Evolutionary conservation across 495 filamentous ascomycete species (phyloP).

Genomic region (Articulospora tetracladia): DNA sequence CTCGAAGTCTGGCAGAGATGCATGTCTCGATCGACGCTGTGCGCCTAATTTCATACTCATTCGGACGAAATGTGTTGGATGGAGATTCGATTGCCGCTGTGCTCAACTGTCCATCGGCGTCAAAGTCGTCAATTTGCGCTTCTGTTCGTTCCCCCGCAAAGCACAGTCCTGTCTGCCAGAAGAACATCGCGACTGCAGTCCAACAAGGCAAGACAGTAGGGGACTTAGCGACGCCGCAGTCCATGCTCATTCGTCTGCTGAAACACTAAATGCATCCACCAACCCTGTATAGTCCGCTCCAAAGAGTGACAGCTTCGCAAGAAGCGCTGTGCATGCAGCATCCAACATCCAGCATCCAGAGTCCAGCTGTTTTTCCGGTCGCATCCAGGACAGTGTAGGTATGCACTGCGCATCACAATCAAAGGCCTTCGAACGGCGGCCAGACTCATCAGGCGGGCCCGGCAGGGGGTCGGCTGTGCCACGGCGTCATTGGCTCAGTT

Average conservation of each 20-base stretch:
- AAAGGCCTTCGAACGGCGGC: neutral
- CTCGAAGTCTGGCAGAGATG: neutral
- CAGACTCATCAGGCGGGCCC: neutral
- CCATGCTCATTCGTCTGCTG: neutral
- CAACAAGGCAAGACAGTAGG: neutral
- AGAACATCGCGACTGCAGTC: neutral
- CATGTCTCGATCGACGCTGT: neutral
- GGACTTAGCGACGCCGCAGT: neutral
- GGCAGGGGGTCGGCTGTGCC: neutral
- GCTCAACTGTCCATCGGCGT: neutral
- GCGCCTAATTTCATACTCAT: neutral
- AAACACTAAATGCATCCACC: neutral
- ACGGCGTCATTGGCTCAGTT: neutral
- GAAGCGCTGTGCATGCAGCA: slow-evolving; percentile 17
- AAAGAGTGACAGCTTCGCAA: neutral
- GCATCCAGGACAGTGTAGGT: neutral
- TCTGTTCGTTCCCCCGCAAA: neutral
- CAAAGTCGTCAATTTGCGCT: neutral
- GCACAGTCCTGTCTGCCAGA: neutral
- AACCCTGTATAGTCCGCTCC: neutral
- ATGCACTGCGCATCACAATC: slow-evolving; percentile 8
- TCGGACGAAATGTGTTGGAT: neutral
- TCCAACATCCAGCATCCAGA: no score
- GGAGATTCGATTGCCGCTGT: neutral
- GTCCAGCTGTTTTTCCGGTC: neutral